A percentile compares a stretch with the other conserved stretches of the same genome.
Conservation (phyloP, 2,329 filamentous ascomycete species). For the Elsinoe arachidis region DNA sequence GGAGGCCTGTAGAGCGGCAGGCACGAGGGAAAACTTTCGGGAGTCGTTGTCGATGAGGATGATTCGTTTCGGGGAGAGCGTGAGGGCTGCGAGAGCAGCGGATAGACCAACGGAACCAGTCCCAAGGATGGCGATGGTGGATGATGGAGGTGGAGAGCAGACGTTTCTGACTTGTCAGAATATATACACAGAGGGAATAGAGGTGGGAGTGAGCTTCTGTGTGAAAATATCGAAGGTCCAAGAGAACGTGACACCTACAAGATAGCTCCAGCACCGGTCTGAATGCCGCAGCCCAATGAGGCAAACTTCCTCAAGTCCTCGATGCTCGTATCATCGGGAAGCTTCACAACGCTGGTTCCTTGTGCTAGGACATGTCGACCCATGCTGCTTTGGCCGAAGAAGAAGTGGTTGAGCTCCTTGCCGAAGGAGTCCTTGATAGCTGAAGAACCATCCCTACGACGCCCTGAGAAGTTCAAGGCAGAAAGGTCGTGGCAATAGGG, state of each 20-base stretch:
- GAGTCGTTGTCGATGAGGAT: conserved; percentile 20
- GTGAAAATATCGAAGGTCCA: neutral
- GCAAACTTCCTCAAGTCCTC: conserved; percentile 22
- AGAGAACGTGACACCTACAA: conserved; percentile 13
- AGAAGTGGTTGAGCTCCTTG: conserved; percentile 20
- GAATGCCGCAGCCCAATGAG: conserved; percentile 22
- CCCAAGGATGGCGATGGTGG: conserved; percentile 20
- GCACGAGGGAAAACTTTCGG: conserved; percentile 19
- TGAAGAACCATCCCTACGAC: conserved; percentile 15
- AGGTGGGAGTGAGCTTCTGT: neutral
- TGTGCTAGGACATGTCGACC: conserved; percentile 20
- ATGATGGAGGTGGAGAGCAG: conserved; percentile 18
- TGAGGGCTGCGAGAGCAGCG: conserved; percentile 18
- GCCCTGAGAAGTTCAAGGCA: conserved; percentile 17
- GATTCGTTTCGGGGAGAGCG: conserved; percentile 11
- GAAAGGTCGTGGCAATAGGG: conserved; percentile 21
- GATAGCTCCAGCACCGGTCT: conserved; percentile 23
- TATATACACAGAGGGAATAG: neutral
- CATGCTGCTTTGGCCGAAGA: conserved; percentile 24
- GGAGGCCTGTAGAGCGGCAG: neutral
- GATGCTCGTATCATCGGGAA: conserved; percentile 17
- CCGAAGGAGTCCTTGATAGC: conserved; percentile 15
- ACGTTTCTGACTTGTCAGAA: conserved; percentile 17
- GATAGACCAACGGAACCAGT: conserved; percentile 21
- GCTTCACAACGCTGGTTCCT: conserved; percentile 20